These are phyloP conservation scores for Xylaria longipes DNA, from an alignment of 495 filamentous ascomycete genomes.

Conservation along the genomic window DNA sequence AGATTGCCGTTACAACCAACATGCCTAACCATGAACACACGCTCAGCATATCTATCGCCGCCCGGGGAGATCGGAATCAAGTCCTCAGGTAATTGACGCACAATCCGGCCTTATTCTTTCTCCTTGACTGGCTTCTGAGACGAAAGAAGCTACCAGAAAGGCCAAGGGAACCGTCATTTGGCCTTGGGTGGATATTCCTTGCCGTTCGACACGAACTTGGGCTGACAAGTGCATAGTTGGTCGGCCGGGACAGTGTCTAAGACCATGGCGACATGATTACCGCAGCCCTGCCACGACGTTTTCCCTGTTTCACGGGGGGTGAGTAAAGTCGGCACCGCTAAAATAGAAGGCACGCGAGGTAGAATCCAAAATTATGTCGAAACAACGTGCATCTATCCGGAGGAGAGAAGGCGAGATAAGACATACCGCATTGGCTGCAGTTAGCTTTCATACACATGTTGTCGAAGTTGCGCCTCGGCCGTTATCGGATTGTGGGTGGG, in stretches of 20 bases:
- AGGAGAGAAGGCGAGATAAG: not conserved
- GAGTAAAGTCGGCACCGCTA: not conserved
- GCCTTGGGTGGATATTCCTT: slow-evolving; percentile 68
- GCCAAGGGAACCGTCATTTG: slow-evolving; percentile 24
- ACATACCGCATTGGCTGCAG: slow-evolving; percentile 40
- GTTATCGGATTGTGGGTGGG: not conserved
- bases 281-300: slow-evolving; percentile 75
- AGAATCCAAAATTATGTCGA: not conserved
- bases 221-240: slow-evolving; percentile 69
- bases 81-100: not conserved
- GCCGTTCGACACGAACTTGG: slow-evolving; percentile 65
- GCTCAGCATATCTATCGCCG: not conserved
- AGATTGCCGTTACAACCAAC: not conserved
- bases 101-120: not conserved
- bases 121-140: not conserved
- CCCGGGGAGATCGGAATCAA: not conserved
- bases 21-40: not conserved
- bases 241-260: slow-evolving; percentile 66
- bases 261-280: slow-evolving; percentile 68
- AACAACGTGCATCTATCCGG: not conserved
- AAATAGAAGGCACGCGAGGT: not conserved
- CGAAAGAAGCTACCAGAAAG: slow-evolving; percentile 16
- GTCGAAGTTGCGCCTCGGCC: not conserved
- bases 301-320: slow-evolving; percentile 51
- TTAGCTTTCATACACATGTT: slow-evolving; percentile 43